Percentiles rank a stretch among this genome's conserved stretches.
Evolutionary conservation across 192 early-diverging fungal species (phyloP).

Genomic region (Polychytrium aggregatum): DNA sequence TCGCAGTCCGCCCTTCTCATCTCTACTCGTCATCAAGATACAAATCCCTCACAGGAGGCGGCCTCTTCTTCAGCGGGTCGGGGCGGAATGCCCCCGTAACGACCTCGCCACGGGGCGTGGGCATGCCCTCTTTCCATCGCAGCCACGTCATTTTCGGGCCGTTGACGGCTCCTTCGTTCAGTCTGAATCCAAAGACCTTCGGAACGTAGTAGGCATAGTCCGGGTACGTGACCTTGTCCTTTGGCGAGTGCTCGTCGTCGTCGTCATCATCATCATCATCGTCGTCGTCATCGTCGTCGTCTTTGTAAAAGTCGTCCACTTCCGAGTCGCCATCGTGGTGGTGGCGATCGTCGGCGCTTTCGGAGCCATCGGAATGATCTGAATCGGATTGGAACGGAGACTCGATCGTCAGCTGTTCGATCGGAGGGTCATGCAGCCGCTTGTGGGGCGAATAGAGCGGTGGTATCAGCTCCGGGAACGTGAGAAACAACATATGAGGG

Average conservation of each 20-base stretch:
- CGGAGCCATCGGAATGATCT: background rate
- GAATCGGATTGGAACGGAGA: background rate
- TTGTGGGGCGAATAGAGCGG: slow-evolving; percentile 9
- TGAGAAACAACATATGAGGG: slow-evolving; percentile 81
- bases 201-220: slow-evolving; percentile 61
- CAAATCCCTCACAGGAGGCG: too few species aligned
- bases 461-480: slow-evolving; percentile 68
- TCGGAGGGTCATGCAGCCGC: background rate
- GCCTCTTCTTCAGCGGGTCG: too few species aligned
- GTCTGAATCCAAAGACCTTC: slow-evolving; percentile 85
- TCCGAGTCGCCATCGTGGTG: slow-evolving; percentile 1
- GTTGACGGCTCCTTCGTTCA: slow-evolving; percentile 58
- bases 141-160: slow-evolving; percentile 93
- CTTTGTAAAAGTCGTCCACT: slow-evolving; percentile 17
- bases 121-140: slow-evolving; percentile 43
- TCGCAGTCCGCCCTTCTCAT: too few species aligned
- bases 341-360: too few species aligned
- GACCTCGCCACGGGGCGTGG: too few species aligned
- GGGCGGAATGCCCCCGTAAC: too few species aligned
- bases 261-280: slow-evolving; percentile 8
- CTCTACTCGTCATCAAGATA: too few species aligned
- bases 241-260: slow-evolving; percentile 12
- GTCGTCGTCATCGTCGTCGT: slow-evolving; percentile 5
- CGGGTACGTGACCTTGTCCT: slow-evolving; percentile 2
- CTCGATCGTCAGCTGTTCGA: background rate